phyloP scores from a whole-genome alignment of 257 asterid genomes.

The Ophiorrhiza pumila region DNA sequence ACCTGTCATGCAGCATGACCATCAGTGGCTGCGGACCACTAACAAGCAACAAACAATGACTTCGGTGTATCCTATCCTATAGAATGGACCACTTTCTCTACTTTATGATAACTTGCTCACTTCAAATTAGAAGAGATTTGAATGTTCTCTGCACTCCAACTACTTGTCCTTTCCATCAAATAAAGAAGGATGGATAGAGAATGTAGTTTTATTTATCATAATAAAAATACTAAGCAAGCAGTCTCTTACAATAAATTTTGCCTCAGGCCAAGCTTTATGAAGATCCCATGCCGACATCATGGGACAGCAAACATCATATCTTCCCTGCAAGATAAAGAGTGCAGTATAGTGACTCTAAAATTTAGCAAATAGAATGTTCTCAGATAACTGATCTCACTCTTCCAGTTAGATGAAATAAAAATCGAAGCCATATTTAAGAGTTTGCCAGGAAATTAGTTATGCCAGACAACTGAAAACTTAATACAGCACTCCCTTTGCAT shows the following conservation, averaged over 20 bases:
- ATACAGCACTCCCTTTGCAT: no score
- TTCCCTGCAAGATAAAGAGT: constrained; percentile 56
- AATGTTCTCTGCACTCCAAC: no score
- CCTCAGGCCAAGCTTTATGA: constrained; percentile 97
- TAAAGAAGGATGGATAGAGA: neutral
- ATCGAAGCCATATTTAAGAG: neutral
- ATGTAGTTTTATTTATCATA: neutral
- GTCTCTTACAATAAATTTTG: constrained; percentile 72
- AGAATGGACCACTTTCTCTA: neutral
- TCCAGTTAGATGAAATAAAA: neutral
- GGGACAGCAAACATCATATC: constrained; percentile 91
- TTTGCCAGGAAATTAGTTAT: neutral
- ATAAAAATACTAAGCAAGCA: constrained; percentile 15
- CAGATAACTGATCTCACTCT: neutral
- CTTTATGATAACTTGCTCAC: neutral
- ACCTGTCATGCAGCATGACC: constrained; percentile 35
- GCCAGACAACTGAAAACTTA: neutral
- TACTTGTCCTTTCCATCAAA: no score
- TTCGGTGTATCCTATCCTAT: neutral
- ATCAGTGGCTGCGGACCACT: neutral
- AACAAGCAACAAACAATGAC: neutral
- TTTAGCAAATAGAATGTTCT: neutral
- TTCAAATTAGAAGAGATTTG: neutral
- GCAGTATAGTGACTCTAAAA: neutral
- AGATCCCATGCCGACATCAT: constrained; percentile 99